Percentiles rank a stretch among this genome's conserved stretches.
phyloP scores from a whole-genome alignment of 148 eudicot species.

The Fagopyrum esculentum region DNA sequence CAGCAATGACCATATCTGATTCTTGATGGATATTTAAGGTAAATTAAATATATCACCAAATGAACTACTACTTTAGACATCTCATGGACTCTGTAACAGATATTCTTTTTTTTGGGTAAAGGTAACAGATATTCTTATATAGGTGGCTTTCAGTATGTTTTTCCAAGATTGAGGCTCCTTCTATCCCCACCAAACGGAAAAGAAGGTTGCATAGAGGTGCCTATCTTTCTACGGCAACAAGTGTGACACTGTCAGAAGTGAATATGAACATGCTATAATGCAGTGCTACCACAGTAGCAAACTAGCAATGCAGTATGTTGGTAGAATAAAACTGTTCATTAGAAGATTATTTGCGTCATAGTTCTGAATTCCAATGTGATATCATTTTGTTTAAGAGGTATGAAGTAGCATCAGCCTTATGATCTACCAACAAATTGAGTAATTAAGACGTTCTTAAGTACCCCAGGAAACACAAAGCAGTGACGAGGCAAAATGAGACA shows the following conservation, averaged over 20 bases:
- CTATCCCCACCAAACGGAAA: not conserved
- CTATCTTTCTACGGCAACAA: not conserved
- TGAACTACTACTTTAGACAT: slow-evolving; percentile 1
- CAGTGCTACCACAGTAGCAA: not conserved
- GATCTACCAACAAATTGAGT: not conserved
- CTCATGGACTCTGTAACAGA: not conserved
- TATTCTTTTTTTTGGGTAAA: no score
- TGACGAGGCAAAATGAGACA: not conserved
- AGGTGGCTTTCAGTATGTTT: not conserved
- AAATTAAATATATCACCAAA: not conserved
- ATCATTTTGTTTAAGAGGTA: not conserved
- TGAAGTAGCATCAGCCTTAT: not conserved
- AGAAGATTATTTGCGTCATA: not conserved
- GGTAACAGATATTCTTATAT: not conserved
- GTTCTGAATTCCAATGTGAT: not conserved
- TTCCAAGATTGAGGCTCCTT: not conserved
- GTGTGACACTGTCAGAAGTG: slow-evolving; percentile 6
- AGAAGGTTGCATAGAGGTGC: not conserved
- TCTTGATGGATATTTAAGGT: slow-evolving; percentile 1
- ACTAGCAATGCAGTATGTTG: not conserved
- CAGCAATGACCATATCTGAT: not conserved
- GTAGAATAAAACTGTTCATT: not conserved
- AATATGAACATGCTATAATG: not conserved
- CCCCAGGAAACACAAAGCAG: slow-evolving; percentile 6
- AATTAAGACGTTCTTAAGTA: not conserved